phyloP scores from a whole-genome alignment of 1,139 yeast species.

The Geotrichum restrictum region DNA sequence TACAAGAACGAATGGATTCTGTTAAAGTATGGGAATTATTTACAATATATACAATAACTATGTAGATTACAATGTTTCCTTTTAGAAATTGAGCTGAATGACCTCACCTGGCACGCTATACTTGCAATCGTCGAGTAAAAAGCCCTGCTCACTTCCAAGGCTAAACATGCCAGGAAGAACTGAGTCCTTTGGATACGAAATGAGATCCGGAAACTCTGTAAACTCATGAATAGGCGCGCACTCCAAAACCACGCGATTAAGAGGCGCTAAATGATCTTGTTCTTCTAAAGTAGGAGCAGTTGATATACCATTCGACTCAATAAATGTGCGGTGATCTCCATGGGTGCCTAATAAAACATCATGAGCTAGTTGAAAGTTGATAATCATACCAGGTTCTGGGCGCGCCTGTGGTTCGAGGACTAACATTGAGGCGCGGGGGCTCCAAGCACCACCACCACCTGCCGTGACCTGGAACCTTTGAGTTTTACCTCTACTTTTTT shows the following conservation, averaged over 20 bases:
- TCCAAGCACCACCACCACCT: conserved; percentile 64
- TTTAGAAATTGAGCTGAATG: conserved; percentile 11
- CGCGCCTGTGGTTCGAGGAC: conserved; percentile 57
- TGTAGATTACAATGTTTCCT: neutral
- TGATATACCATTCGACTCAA: conserved; percentile 8
- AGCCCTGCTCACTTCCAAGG: conserved; percentile 37
- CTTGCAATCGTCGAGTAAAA: conserved; percentile 33
- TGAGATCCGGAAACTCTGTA: conserved; percentile 17
- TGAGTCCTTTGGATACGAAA: conserved; percentile 20
- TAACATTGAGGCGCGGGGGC: conserved; percentile 55
- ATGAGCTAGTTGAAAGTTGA: conserved; percentile 44
- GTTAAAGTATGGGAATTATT: neutral
- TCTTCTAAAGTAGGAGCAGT: neutral
- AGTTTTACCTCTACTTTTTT: no score
- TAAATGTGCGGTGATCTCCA: neutral
- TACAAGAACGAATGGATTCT: neutral
- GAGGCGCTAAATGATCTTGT: neutral
- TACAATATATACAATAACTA: neutral
- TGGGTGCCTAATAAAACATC: conserved; percentile 1
- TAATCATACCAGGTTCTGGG: conserved; percentile 44
- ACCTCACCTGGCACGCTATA: conserved; percentile 36
- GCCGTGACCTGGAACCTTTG: conserved; percentile 49
- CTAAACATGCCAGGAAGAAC: conserved; percentile 32
- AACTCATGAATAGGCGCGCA: conserved; percentile 29
- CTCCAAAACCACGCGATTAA: conserved; percentile 24